These are phyloP conservation scores for Xylaria digitata DNA, from an alignment of 2,329 filamentous ascomycete genomes.

Conservation along the genomic window DNA sequence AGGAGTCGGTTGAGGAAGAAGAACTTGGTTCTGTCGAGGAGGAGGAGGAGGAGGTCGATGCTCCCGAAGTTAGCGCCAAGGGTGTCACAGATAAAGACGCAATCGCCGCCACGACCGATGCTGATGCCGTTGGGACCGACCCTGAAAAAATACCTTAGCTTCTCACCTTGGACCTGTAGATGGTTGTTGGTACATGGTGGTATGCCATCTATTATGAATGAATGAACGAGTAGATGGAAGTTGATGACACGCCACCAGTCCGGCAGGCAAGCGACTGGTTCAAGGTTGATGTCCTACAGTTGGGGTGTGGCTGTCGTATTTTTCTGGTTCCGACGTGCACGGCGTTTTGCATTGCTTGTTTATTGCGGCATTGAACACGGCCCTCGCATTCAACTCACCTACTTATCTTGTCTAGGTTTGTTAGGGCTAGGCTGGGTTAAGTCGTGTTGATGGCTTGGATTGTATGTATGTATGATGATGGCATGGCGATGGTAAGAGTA, in stretches of 20 bases:
- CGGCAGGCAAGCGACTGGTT: not conserved
- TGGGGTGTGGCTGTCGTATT: not conserved
- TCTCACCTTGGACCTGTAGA: not conserved
- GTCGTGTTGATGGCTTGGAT: not conserved
- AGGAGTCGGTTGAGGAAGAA: conserved; percentile 65
- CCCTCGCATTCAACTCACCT: not conserved
- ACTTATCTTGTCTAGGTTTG: not conserved
- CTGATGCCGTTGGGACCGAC: not conserved
- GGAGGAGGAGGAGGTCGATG: conserved; percentile 52
- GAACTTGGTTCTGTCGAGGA: conserved; percentile 56
- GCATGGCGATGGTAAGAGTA: not conserved
- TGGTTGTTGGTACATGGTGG: not conserved
- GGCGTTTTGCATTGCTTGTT: conserved; percentile 13
- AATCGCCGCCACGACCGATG: conserved; percentile 1
- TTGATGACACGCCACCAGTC: not conserved
- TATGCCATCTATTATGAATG: not conserved
- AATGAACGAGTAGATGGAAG: conserved; percentile 1
- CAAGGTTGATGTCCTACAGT: not conserved
- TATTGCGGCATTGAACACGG: conserved; percentile 2
- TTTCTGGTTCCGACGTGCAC: not conserved
- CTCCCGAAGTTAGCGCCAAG: conserved; percentile 45
- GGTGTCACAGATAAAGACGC: conserved; percentile 41
- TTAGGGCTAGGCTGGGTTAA: not conserved
- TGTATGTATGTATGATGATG: conserved; percentile 13
- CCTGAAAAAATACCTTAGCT: conserved; percentile 9